Base-by-base conservation (phyloP, 768 basidiomycete species). In the Boletus rufocinnamomeus region DNA sequence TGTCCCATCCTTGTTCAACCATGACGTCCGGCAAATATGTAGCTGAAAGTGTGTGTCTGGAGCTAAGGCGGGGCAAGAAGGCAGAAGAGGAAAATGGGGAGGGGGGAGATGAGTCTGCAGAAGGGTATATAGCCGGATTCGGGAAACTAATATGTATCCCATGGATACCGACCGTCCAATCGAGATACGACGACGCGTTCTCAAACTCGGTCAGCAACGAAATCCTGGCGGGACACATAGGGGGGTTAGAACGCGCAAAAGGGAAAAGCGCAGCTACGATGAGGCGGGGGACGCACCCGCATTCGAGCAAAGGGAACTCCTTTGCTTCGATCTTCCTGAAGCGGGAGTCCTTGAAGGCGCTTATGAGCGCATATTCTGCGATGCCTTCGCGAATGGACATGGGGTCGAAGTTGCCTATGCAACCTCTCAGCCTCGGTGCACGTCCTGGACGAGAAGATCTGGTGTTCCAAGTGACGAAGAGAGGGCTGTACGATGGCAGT, bases 381-480 rank as follows among this genome's bases (percentile, higher is more conserved):
- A 99, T 72, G 17, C 93, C 94, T 30, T 89, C 81, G 56, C 78
- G 82, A 30, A 98, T 77, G 13, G 85, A 75, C 72, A 87, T 80
- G 13, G 91, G 80, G 35, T 88, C 85, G 67, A 99, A 99, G 74
- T 84, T 94, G 67, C 96, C 96, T 65, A 99, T 98, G 76, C 96
- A 99, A 48, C 96, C 96, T 52, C 96, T 79, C 60, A 99, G 78
- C 58, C 83, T 80, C 46, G 84, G 79, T 23, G 82, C 71, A 57
- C 84, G 82, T 34, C 84, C 85, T 21, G 84, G 76, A 56, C 83
- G 84, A 57, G 79, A 80, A 34, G 83, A 79, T 58, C 82, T 82
- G 46, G 84, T 88, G 74, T 93, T 95, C 95, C 95, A 99, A 7
- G 96, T 98, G 34, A 98, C 93, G 74, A 99, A 99, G 55, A 99